These are phyloP conservation scores for Prunus padus DNA, from an alignment of 306 rosid species.

Conservation along the genomic window DNA sequence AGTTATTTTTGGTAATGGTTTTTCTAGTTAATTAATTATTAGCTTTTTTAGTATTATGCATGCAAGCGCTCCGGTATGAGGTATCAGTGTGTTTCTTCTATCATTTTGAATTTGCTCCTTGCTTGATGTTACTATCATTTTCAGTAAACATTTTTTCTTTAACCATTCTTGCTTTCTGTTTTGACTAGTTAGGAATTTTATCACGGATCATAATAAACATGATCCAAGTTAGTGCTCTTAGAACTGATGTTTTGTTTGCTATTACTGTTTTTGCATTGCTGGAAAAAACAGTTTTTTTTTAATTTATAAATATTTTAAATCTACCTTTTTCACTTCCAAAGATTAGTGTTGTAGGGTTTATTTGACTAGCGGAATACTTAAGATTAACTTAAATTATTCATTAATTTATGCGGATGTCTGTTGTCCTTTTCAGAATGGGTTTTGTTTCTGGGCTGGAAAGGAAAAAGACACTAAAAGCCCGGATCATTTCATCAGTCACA, in stretches of 20 bases:
- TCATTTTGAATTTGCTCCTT: neutral
- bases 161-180: neutral
- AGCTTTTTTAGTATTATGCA: neutral
- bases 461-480: slow-evolving; percentile 13
- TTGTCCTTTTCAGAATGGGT: slow-evolving; percentile 21
- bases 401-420: neutral
- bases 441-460: slow-evolving; percentile 13
- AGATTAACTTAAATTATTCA: neutral
- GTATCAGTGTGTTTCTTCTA: neutral
- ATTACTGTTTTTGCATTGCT: neutral
- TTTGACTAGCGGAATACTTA: neutral
- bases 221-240: neutral
- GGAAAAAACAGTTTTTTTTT: too few relatives aligned
- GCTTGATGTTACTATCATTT: neutral
- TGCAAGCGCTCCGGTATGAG: neutral
- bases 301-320: neutral
- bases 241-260: neutral
- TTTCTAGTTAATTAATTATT: neutral
- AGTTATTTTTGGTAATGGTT: neutral
- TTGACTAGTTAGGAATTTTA: neutral
- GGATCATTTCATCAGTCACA: slow-evolving; percentile 27
- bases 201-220: neutral
- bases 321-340: neutral
- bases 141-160: neutral
- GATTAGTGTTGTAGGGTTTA: neutral